A percentile compares a stretch with the other conserved stretches of the same genome.
phyloP scores from a whole-genome alignment of 768 basidiomycete genomes.

The Lactarius quietus region DNA sequence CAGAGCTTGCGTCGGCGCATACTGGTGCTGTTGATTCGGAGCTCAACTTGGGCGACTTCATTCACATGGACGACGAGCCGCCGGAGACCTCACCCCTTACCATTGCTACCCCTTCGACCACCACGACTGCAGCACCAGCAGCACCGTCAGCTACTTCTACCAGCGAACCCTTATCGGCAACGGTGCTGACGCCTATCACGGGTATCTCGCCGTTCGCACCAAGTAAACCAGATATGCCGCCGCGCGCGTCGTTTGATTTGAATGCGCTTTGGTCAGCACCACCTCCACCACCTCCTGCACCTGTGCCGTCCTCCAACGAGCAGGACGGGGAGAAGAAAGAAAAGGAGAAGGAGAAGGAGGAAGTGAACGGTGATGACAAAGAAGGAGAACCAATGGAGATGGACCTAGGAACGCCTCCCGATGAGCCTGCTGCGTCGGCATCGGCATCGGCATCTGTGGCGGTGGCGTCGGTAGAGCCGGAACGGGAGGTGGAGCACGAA shows the following conservation, averaged over 20 bases:
- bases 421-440: slow-evolving; percentile 3
- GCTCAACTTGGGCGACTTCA: slow-evolving; percentile 27
- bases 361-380: slow-evolving; percentile 30
- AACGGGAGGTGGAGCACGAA: slow-evolving; percentile 32
- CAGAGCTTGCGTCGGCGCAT: slow-evolving; percentile 30
- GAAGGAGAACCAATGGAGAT: slow-evolving; percentile 5
- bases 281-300: slow-evolving; percentile 30
- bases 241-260: slow-evolving; percentile 62
- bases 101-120: background rate
- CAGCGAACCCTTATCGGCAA: slow-evolving; percentile 11
- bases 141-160: slow-evolving; percentile 10
- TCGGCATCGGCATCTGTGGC: background rate
- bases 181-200: slow-evolving; percentile 29
- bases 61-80: slow-evolving; percentile 27
- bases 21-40: slow-evolving; percentile 30
- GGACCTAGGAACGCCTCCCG: slow-evolving; percentile 9
- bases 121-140: background rate
- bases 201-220: slow-evolving; percentile 37
- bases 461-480: slow-evolving; percentile 5
- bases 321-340: slow-evolving; percentile 34
- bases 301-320: slow-evolving; percentile 5
- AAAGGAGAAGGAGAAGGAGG: slow-evolving; percentile 78
- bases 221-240: slow-evolving; percentile 42
- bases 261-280: slow-evolving; percentile 63
- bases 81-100: slow-evolving; percentile 17